Evolutionary conservation across 2,329 filamentous ascomycete genomes (phyloP), one percentile per base, ranked within the genome.

Genomic region (Karstenula rhodostoma): DNA sequence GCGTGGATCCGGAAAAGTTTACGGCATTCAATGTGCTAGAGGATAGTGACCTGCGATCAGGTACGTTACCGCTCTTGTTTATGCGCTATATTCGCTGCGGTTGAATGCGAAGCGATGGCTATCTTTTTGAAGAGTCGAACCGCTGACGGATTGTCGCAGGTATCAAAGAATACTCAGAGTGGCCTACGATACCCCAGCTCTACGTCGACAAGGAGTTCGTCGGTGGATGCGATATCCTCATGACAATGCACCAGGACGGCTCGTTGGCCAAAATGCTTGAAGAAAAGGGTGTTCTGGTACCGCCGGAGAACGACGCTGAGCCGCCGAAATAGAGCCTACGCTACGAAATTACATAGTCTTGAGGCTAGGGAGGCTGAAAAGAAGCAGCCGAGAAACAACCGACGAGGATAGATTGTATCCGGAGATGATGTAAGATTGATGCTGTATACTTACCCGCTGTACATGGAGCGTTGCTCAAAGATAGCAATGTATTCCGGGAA

Each of bases 121-220:
- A 13, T n/a, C 7, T 5, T 12, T 5, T 23, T 5, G n/a, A 5
- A 25, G 50, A n/a, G 33, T 15, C 25, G 22, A 46, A 35, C 25
- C 27, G 43, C 29, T 56, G 33, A 52, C 65, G 29, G 17, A 51
- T 48, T 22, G 27, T 19, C 53, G 47, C 67, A 94, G 94, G 95
- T 55, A 97, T 99, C 83, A 99, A 99, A 82, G 94, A 99, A 81
- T 99, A 95, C 84, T 97, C 94, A 1, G 95, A 98, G 77, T 99
- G 95, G 95, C 95, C 95, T 15, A 99, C 95, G 22, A 98, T 99
- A 77, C 95, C 95, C 7, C 95, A 99, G 80, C 85, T 99, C 19
- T 99, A 98, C 80, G 85, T 99, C 54, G 88, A 96, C 65, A 94
- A 94, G 82, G 94, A 99, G 78, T 99, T 99, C 77, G 85, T 99